Conservation (phyloP, 495 filamentous ascomycete genomes). For the Neurospora sp. region DNA sequence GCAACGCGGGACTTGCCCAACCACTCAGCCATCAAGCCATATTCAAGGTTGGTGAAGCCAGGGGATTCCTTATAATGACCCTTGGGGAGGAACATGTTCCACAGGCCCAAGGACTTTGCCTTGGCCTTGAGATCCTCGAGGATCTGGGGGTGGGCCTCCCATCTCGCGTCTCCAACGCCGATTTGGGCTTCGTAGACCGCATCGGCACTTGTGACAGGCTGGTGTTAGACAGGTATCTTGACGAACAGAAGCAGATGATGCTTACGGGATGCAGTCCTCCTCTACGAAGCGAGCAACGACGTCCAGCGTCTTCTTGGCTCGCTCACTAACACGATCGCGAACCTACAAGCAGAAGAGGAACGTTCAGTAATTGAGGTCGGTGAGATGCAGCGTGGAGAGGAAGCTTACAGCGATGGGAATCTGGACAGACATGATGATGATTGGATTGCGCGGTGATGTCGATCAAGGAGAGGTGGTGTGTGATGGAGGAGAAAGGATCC, state of each 20-base stretch:
- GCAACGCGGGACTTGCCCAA: conserved; percentile 70
- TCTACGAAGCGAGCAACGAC: conserved; percentile 93
- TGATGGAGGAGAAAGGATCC: neutral
- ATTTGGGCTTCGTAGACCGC: conserved; percentile 68
- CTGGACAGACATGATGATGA: conserved; percentile 45
- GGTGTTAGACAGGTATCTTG: conserved; percentile 2
- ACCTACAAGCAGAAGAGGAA: conserved; percentile 24
- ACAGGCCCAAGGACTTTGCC: conserved; percentile 76
- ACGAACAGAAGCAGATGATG: neutral
- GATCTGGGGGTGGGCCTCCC: conserved; percentile 67
- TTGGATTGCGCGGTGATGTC: neutral
- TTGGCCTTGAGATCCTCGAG: conserved; percentile 83
- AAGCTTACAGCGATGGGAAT: conserved; percentile 57
- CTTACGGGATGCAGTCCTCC: conserved; percentile 80
- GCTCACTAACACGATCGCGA: conserved; percentile 59
- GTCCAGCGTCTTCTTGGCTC: conserved; percentile 56
- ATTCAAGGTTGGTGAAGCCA: conserved; percentile 83
- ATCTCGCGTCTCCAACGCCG: conserved; percentile 60
- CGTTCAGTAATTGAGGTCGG: conserved; percentile 15
- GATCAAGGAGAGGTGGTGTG: neutral
- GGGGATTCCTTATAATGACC: conserved; percentile 91
- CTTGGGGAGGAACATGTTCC: conserved; percentile 97
- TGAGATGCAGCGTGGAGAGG: neutral
- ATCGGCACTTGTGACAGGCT: conserved; percentile 46
- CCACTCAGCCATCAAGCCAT: conserved; percentile 86